Evolutionary conservation across 2,329 filamentous ascomycete species (phyloP).

Genomic region (Truncatella angustata): DNA sequence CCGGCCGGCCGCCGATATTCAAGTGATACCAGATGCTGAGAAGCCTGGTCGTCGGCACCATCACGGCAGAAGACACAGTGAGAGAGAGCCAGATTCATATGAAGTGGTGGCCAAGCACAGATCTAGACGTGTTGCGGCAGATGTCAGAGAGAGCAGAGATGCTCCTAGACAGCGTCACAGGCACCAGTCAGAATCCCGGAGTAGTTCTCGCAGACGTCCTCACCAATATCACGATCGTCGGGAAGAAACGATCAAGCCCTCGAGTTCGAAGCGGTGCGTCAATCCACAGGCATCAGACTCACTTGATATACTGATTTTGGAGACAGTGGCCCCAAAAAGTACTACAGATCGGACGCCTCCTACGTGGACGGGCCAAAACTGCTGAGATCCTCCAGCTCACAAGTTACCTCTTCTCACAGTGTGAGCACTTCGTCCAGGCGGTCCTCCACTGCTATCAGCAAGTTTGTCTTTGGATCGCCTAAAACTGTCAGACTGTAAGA

Average conservation of each 20-base stretch:
- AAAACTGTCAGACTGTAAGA: constrained; percentile 13
- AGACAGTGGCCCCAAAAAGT: constrained; percentile 20
- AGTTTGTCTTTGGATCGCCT: constrained; percentile 26
- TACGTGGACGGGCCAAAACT: constrained; percentile 30
- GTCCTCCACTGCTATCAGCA: constrained; percentile 31
- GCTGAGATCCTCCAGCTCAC: constrained; percentile 30
- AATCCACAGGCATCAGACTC: constrained; percentile 14
- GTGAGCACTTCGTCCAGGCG: constrained; percentile 34
- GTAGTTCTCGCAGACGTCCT: constrained; percentile 20
- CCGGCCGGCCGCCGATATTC: neutral
- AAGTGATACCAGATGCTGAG: neutral
- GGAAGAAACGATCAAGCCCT: constrained; percentile 22
- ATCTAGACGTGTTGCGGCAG: constrained; percentile 13
- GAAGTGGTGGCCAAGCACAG: constrained; percentile 14
- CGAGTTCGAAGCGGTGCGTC: constrained; percentile 30
- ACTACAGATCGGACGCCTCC: constrained; percentile 30
- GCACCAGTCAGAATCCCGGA: constrained; percentile 24
- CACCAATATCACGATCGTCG: constrained; percentile 18
- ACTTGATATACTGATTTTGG: constrained; percentile 14
- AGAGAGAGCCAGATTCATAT: constrained; percentile 11
- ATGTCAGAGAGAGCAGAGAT: constrained; percentile 17
- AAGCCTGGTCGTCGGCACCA: neutral
- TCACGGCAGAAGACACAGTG: constrained; percentile 2
- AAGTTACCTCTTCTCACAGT: constrained; percentile 34
- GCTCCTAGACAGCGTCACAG: constrained; percentile 19